These are phyloP conservation scores for Santalum album DNA, from an alignment of 164 flowering plant genomes.

Conservation along the genomic window DNA sequence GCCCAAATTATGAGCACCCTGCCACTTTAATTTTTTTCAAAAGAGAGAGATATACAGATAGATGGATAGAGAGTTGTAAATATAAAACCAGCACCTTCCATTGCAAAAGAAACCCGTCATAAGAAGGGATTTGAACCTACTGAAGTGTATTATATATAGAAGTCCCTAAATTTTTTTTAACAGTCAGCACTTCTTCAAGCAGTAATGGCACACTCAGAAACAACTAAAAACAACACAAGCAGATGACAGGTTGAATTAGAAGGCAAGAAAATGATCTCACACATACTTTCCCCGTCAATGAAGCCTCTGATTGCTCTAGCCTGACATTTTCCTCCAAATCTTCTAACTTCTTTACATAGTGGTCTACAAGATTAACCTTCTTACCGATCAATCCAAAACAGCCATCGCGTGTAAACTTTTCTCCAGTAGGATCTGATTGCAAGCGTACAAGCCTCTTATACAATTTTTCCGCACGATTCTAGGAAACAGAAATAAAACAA, in stretches of 20 bases:
- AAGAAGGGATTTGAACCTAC: too few species aligned
- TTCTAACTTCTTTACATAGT: constrained; percentile 47
- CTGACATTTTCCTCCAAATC: constrained; percentile 52
- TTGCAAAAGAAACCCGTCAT: too few species aligned
- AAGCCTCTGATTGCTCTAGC: constrained; percentile 39
- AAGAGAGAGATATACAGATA: too few species aligned
- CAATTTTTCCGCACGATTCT: constrained; percentile 42
- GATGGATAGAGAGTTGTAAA: too few species aligned
- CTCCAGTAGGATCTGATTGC: constrained; percentile 19
- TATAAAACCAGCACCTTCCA: too few species aligned
- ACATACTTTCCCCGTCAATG: constrained; percentile 41
- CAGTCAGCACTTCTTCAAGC: too few species aligned
- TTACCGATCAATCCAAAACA: constrained; percentile 41
- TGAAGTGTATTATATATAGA: too few species aligned
- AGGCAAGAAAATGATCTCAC: background rate
- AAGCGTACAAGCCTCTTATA: constrained; percentile 33
- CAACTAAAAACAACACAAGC: too few species aligned
- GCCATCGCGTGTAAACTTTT: constrained; percentile 20
- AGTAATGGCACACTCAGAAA: too few species aligned
- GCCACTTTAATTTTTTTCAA: too few species aligned
- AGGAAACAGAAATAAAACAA: constrained; percentile 7
- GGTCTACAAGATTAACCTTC: constrained; percentile 37
- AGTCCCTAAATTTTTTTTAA: too few species aligned
- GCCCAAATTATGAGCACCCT: too few species aligned
- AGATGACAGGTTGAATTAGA: background rate